Conservation (phyloP, 2,329 filamentous ascomycete genomes). For the Tolypocladium paradoxum region DNA sequence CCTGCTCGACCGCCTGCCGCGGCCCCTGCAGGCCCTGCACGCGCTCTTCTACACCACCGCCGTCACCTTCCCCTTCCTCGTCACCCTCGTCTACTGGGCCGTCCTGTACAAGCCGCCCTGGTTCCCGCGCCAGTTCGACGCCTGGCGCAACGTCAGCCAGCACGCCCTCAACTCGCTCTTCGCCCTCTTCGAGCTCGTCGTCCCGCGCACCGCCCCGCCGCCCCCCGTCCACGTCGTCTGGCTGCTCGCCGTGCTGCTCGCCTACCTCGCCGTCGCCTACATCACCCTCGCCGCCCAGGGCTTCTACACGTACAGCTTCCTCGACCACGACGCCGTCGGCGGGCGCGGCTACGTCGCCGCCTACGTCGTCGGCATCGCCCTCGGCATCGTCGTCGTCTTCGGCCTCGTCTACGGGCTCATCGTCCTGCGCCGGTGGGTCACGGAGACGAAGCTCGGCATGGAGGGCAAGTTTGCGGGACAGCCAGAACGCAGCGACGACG, state of each 20-base stretch:
- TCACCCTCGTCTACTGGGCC: slow-evolving; percentile 62
- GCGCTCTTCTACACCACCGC: slow-evolving; percentile 52
- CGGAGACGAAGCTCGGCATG: slow-evolving; percentile 33
- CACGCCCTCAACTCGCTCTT: slow-evolving; percentile 66
- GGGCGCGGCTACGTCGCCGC: slow-evolving; percentile 42
- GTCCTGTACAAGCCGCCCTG: slow-evolving; percentile 43
- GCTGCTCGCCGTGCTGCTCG: slow-evolving; percentile 56
- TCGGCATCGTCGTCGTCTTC: slow-evolving; percentile 42
- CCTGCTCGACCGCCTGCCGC: slow-evolving; percentile 49
- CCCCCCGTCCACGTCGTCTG: slow-evolving; percentile 54
- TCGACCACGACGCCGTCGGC: slow-evolving; percentile 50
- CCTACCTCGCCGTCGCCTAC: slow-evolving; percentile 67
- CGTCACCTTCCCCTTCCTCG: slow-evolving; percentile 54
- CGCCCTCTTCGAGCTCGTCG: slow-evolving; percentile 62
- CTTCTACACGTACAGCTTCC: slow-evolving; percentile 69
- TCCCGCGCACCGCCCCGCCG: slow-evolving; percentile 54
- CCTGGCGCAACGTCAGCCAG: slow-evolving; percentile 59
- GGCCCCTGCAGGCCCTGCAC: slow-evolving; percentile 54
- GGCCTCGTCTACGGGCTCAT: slow-evolving; percentile 38
- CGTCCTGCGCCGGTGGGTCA: slow-evolving; percentile 37
- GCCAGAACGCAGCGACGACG: slow-evolving; percentile 10
- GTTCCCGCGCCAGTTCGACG: slow-evolving; percentile 38
- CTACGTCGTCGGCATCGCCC: slow-evolving; percentile 51
- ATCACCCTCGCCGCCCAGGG: slow-evolving; percentile 57
- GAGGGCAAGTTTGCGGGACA: slow-evolving; percentile 28